phyloP scores from a whole-genome alignment of 352 stramenopile genomes.

The Aphanomyces invadans region DNA sequence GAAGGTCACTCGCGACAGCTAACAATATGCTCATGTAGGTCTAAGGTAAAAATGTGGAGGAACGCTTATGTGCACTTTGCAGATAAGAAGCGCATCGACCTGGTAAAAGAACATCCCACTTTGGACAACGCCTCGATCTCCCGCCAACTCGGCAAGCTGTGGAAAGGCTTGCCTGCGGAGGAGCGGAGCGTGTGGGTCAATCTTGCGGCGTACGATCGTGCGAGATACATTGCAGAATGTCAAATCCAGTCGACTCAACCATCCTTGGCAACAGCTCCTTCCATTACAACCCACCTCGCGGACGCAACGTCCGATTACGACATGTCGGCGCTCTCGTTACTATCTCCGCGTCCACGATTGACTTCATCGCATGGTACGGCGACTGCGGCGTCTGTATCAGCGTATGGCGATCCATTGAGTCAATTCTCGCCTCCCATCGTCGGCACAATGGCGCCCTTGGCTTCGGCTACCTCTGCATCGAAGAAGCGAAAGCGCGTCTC shows the following conservation, averaged over 20 bases:
- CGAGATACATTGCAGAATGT: conserved; percentile 26
- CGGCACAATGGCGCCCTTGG: neutral
- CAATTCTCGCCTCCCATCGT: neutral
- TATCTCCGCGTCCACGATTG: neutral
- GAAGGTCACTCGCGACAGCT: neutral
- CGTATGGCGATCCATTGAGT: neutral
- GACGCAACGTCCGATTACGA: neutral
- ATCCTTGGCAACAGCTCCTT: neutral
- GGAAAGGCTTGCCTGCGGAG: conserved; percentile 36
- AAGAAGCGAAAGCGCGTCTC: conserved; percentile 4
- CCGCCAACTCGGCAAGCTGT: conserved; percentile 42
- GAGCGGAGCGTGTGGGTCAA: conserved; percentile 47
- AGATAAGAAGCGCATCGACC: conserved; percentile 30
- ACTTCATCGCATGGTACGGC: neutral
- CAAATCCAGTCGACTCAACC: neutral
- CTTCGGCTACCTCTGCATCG: neutral
- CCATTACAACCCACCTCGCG: neutral
- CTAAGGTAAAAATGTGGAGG: conserved; percentile 24
- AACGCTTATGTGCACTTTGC: conserved; percentile 53
- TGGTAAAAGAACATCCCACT: conserved; percentile 30
- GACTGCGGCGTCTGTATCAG: too few relatives aligned
- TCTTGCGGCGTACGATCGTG: conserved; percentile 52
- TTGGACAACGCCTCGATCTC: conserved; percentile 45
- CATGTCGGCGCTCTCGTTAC: neutral
- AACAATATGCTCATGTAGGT: neutral